These are phyloP conservation scores for Solanum hybrid DNA, from an alignment of 305 asterid genomes.

Conservation along the genomic window DNA sequence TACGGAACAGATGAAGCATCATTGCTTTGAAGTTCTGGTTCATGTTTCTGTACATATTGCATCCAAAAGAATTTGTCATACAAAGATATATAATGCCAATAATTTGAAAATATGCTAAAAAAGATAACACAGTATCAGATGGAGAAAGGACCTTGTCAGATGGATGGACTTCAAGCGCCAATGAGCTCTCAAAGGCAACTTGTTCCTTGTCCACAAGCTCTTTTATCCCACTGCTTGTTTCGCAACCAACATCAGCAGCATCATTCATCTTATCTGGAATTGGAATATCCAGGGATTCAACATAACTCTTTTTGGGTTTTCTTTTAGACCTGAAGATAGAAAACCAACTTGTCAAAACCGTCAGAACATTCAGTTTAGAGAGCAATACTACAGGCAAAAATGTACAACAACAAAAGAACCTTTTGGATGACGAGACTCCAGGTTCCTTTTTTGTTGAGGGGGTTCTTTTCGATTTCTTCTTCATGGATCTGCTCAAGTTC, in stretches of 20 bases:
- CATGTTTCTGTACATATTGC: slow-evolving; percentile 10
- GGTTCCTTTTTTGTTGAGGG: slow-evolving; percentile 11
- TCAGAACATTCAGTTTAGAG: not conserved
- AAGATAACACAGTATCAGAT: not conserved
- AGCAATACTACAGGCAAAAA: not conserved
- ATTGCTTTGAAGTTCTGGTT: not conserved
- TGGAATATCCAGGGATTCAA: not conserved
- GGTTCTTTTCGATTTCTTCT: slow-evolving; percentile 19
- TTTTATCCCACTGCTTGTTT: not conserved
- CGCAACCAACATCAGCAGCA: not conserved
- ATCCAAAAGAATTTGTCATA: not conserved
- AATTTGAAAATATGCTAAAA: not conserved
- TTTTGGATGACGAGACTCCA: slow-evolving; percentile 29
- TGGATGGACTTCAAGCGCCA: not conserved
- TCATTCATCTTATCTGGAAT: not conserved
- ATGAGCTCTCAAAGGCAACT: not conserved
- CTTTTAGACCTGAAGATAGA: slow-evolving; percentile 7
- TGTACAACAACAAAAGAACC: not conserved
- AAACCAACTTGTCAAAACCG: not conserved
- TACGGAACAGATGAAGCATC: slow-evolving; percentile 12
- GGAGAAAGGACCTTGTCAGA: not conserved
- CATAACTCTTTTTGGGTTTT: not conserved
- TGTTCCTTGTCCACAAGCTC: not conserved
- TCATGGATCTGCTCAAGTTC: slow-evolving; percentile 29
- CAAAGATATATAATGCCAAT: not conserved